Conservation (phyloP, 2,329 filamentous ascomycete genomes). For the Aplosporella prunicola region DNA sequence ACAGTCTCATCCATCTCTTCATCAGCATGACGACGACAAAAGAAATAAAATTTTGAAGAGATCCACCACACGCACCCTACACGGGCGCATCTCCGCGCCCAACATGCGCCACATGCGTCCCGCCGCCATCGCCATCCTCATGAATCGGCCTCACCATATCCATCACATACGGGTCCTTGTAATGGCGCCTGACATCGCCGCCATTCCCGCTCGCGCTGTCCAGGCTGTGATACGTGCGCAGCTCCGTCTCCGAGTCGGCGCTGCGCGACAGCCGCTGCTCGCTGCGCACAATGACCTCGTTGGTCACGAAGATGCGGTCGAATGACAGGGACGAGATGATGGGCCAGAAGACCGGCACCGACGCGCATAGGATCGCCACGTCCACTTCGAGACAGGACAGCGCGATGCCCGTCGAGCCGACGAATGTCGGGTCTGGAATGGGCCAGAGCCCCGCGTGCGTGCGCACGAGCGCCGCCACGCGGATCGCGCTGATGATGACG, state of each 20-base stretch:
- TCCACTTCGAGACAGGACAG: slow-evolving; percentile 29
- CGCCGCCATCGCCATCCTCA: too few species aligned
- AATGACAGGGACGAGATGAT: slow-evolving; percentile 21
- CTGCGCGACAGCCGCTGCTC: slow-evolving; percentile 14
- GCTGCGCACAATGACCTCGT: slow-evolving; percentile 28
- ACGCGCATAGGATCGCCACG: slow-evolving; percentile 28
- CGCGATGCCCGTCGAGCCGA: slow-evolving; percentile 21
- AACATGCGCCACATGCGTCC: too few species aligned
- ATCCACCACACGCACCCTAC: too few species aligned
- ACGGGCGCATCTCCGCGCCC: too few species aligned
- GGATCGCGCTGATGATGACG: slow-evolving; percentile 20
- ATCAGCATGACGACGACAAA: too few species aligned
- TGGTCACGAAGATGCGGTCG: slow-evolving; percentile 30
- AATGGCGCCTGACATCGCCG: not conserved
- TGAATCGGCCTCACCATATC: slow-evolving; percentile 2
- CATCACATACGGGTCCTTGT: slow-evolving; percentile 7
- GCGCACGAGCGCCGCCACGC: slow-evolving; percentile 21
- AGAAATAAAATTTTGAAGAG: too few species aligned
- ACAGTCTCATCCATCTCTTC: too few species aligned
- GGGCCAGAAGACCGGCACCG: slow-evolving; percentile 32
- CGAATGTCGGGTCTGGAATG: slow-evolving; percentile 22
- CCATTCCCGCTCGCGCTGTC: not conserved
- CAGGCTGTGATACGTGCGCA: slow-evolving; percentile 2
- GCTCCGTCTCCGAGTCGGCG: slow-evolving; percentile 7
- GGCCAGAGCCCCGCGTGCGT: slow-evolving; percentile 25